A percentile compares a stretch with the other conserved stretches of the same genome.
Evolutionary conservation across 306 rosid genomes (phyloP).

Genomic region (Casuarina equisetifolia): DNA sequence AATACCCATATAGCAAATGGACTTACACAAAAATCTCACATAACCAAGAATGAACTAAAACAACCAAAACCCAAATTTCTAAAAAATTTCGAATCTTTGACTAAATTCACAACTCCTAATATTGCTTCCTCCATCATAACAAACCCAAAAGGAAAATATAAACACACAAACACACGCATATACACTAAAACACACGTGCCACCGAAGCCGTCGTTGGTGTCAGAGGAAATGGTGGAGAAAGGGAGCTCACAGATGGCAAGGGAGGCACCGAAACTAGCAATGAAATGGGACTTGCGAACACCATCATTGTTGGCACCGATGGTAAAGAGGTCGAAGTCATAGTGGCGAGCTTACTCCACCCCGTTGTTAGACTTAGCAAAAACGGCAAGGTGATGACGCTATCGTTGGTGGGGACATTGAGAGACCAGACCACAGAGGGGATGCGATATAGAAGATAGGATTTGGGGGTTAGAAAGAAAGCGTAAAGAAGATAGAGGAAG

Average conservation of each 20-base stretch:
- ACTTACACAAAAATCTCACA: not conserved
- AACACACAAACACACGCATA: not conserved
- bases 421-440: constrained; percentile 10
- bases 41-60: not conserved
- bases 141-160: not conserved
- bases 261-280: constrained; percentile 67
- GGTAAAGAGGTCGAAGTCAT: constrained; percentile 89
- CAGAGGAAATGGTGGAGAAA: constrained; percentile 84
- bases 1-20: not conserved
- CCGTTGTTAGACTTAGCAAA: constrained; percentile 57
- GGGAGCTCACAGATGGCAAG: constrained; percentile 96
- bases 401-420: constrained; percentile 23
- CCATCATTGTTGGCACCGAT: constrained; percentile 98
- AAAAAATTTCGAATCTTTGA: not conserved
- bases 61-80: not conserved
- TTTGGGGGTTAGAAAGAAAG: constrained; percentile 33
- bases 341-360: constrained; percentile 43
- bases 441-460: constrained; percentile 18
- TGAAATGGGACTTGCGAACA: constrained; percentile 84
- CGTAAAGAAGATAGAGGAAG: constrained; percentile 13
- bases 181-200: constrained; percentile 68
- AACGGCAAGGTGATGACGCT: constrained; percentile 26
- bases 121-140: not conserved
- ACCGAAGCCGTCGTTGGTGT: constrained; percentile 84
- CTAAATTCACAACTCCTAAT: not conserved